Evolutionary conservation across 495 filamentous ascomycete genomes (phyloP).

Genomic region (Neurospora africana): DNA sequence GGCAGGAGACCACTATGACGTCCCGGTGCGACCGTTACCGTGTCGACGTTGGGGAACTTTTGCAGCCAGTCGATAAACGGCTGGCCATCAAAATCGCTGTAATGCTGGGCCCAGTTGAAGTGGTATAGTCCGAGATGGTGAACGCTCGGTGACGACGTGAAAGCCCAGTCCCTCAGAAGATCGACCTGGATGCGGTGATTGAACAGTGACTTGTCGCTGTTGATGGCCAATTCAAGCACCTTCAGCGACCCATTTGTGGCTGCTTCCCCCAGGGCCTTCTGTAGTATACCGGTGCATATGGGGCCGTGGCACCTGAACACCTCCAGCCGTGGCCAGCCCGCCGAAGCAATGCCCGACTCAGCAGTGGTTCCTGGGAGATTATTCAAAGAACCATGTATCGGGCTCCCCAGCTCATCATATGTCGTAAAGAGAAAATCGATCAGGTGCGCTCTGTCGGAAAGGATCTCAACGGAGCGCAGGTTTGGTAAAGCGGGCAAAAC

Average conservation of each 20-base stretch:
- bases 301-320: conserved; percentile 11
- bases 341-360: background rate
- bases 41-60: conserved; percentile 13
- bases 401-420: background rate
- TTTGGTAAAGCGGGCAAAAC: background rate
- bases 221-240: conserved; percentile 13
- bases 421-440: background rate
- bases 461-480: background rate
- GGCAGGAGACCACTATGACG: background rate
- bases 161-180: conserved; percentile 6
- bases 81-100: conserved; percentile 9
- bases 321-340: conserved; percentile 9
- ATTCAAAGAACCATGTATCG: background rate
- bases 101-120: conserved; percentile 15
- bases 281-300: background rate
- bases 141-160: conserved; percentile 6
- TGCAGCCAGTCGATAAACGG: conserved; percentile 17
- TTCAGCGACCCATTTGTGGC: conserved; percentile 5
- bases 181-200: background rate
- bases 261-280: conserved; percentile 2
- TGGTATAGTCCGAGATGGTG: conserved; percentile 14
- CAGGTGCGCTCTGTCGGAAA: background rate
- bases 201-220: background rate
- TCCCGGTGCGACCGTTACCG: conserved; percentile 13
- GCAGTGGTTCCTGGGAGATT: background rate